These are phyloP conservation scores for Cercospora sp. DNA, from an alignment of 2,329 filamentous ascomycete genomes.

Conservation along the genomic window DNA sequence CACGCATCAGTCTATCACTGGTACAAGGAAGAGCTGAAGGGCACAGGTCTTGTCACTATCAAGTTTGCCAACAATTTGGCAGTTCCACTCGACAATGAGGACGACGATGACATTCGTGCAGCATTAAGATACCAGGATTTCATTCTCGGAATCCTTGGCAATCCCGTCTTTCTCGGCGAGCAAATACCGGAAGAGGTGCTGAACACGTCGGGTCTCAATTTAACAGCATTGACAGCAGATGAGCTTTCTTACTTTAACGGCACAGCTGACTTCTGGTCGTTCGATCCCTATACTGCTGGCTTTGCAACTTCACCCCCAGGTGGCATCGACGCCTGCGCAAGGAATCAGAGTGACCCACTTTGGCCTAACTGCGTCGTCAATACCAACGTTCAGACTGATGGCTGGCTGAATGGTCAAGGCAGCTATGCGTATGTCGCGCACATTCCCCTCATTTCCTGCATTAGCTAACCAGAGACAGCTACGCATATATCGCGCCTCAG, in stretches of 20 bases:
- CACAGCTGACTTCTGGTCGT: conserved; percentile 41
- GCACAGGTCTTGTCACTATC: conserved; percentile 52
- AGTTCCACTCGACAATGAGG: conserved; percentile 41
- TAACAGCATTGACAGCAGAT: conserved; percentile 49
- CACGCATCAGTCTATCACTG: conserved; percentile 41
- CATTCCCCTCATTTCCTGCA: not conserved
- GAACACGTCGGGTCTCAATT: conserved; percentile 48
- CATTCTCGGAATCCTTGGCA: conserved; percentile 53
- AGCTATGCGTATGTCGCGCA: conserved; percentile 15
- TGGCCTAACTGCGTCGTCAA: conserved; percentile 37
- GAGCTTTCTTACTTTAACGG: conserved; percentile 44
- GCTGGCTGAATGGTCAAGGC: conserved; percentile 31
- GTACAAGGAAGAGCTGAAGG: conserved; percentile 57
- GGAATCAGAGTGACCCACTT: conserved; percentile 38
- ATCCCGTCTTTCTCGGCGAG: conserved; percentile 54
- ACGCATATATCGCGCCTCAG: conserved; percentile 55
- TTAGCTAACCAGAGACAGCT: conserved; percentile 8
- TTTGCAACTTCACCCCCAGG: conserved; percentile 40
- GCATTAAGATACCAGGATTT: conserved; percentile 47
- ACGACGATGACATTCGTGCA: conserved; percentile 47
- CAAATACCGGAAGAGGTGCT: conserved; percentile 52
- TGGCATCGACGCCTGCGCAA: conserved; percentile 42
- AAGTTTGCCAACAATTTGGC: conserved; percentile 48
- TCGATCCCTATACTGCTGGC: conserved; percentile 42
- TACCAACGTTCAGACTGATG: conserved; percentile 28